A percentile compares a stretch with the other conserved stretches of the same genome.
Evolutionary conservation across 495 filamentous ascomycete species (phyloP).

Genomic region (Barbatosphaeria neglecta): DNA sequence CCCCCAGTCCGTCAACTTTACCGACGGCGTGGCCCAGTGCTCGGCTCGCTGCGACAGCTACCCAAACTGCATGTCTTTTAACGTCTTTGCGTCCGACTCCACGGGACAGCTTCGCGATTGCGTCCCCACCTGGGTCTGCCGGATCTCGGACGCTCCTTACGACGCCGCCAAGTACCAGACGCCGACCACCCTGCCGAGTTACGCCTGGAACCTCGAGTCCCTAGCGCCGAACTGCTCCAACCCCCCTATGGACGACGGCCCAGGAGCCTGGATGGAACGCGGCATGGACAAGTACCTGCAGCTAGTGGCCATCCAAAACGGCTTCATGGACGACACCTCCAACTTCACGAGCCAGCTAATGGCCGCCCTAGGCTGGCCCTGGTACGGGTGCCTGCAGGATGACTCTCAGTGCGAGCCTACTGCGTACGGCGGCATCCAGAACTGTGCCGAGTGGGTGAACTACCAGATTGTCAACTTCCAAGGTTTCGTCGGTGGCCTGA

Average conservation of each 20-base stretch:
- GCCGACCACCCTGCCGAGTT: background rate
- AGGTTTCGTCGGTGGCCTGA: background rate
- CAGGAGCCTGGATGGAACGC: background rate
- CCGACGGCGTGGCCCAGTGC: background rate
- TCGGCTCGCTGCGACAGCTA: background rate
- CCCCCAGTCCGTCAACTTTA: background rate
- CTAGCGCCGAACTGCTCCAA: background rate
- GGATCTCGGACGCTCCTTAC: background rate
- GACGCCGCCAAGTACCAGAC: background rate
- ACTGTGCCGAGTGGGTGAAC: background rate
- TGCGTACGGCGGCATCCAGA: background rate
- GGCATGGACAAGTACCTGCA: background rate
- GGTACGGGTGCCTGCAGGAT: background rate
- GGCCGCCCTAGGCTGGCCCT: background rate
- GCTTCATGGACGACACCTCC: background rate
- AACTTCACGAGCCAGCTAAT: background rate
- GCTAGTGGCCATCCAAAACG: background rate
- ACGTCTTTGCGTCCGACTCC: background rate
- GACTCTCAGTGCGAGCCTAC: background rate
- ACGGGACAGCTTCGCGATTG: background rate
- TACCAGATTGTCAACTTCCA: background rate
- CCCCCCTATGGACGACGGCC: background rate
- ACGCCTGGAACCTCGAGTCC: background rate
- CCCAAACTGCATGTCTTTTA: background rate
- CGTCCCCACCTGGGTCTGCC: background rate